Conservation (phyloP, 225 moss, liverwort and hornwort species). For the Polytrichum commune region DNA sequence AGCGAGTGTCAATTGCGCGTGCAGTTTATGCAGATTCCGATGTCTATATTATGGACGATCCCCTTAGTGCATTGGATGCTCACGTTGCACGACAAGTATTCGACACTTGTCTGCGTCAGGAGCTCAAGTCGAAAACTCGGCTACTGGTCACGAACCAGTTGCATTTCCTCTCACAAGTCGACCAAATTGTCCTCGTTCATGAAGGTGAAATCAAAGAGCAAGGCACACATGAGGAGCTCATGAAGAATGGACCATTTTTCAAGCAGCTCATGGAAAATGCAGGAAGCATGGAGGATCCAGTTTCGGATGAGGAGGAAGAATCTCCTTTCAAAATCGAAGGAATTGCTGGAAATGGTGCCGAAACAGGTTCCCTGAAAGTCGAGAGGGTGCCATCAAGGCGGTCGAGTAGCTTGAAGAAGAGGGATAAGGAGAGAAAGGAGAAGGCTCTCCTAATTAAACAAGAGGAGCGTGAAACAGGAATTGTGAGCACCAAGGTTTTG, state of each 20-base stretch:
- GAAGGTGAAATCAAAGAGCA: constrained; percentile 70
- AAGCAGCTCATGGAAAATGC: constrained; percentile 79
- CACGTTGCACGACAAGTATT: constrained; percentile 78
- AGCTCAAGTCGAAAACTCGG: constrained; percentile 50
- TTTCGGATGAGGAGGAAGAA: constrained; percentile 43
- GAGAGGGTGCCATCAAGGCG: constrained; percentile 32
- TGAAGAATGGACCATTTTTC: constrained; percentile 50
- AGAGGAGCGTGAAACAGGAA: constrained; percentile 76
- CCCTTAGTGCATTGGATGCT: constrained; percentile 75
- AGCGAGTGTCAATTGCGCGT: constrained; percentile 69
- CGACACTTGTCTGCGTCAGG: constrained; percentile 58
- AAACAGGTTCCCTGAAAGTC: neutral
- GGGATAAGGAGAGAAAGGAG: constrained; percentile 25
- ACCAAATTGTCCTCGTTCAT: constrained; percentile 57
- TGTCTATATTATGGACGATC: constrained; percentile 71
- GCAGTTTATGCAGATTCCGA: constrained; percentile 71
- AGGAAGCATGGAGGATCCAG: constrained; percentile 74
- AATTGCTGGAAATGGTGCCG: constrained; percentile 26
- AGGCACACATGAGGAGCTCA: constrained; percentile 61
- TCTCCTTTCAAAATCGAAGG: constrained; percentile 12
- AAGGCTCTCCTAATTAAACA: constrained; percentile 60
- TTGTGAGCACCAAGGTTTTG: constrained; percentile 57
- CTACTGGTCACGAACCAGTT: constrained; percentile 77
- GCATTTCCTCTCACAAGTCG: constrained; percentile 71
- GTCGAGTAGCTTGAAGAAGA: constrained; percentile 41